Evolutionary conservation across 495 filamentous ascomycete species (phyloP).

Genomic region (Glonium stellatum): DNA sequence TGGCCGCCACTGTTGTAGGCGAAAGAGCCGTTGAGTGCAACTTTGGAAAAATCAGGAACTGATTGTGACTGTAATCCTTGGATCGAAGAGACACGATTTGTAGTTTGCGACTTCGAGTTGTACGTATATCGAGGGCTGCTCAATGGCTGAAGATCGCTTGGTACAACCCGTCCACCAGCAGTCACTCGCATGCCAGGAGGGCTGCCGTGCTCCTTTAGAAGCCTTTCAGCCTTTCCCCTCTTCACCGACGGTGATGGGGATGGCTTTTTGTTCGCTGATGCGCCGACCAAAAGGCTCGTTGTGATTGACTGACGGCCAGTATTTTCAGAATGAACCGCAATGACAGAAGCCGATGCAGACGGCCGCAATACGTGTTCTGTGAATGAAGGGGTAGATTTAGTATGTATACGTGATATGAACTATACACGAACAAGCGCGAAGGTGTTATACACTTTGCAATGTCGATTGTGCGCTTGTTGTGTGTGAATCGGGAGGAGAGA

Average conservation of each 20-base stretch:
- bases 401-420: background rate
- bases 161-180: constrained; percentile 58
- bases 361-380: constrained; percentile 30
- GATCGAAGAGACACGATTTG: constrained; percentile 2
- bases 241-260: constrained; percentile 39
- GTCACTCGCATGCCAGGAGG: constrained; percentile 57
- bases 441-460: background rate
- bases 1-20: constrained; percentile 24
- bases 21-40: constrained; percentile 25
- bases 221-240: constrained; percentile 35
- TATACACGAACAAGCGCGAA: background rate
- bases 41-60: background rate
- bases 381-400: background rate
- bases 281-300: constrained; percentile 1
- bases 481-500: background rate
- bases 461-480: background rate
- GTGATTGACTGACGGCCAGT: background rate
- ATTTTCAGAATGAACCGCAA: background rate
- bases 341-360: constrained; percentile 20
- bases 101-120: constrained; percentile 23
- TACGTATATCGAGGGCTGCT: constrained; percentile 26
- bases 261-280: constrained; percentile 23
- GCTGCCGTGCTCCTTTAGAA: constrained; percentile 54
- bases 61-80: background rate
- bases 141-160: constrained; percentile 37